Evolutionary conservation across 768 basidiomycete genomes (phyloP).

Genomic region (Leccinum boreale): DNA sequence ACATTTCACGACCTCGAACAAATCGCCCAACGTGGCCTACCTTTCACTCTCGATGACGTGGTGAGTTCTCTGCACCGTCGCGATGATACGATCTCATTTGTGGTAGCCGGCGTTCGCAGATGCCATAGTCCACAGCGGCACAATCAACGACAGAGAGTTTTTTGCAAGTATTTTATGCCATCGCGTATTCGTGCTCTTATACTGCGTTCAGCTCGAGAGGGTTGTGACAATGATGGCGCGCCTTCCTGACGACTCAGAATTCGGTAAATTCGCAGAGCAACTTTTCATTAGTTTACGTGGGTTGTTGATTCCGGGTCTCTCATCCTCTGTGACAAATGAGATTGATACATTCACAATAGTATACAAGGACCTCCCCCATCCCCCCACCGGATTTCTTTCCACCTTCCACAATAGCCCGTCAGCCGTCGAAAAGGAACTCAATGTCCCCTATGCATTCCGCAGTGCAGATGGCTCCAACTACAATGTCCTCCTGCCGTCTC

Average conservation of each 20-base stretch:
- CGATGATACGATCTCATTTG: neutral
- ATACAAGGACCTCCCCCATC: slow-evolving; percentile 79
- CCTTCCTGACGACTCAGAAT: slow-evolving; percentile 30
- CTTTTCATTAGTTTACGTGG: slow-evolving; percentile 53
- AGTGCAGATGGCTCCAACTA: slow-evolving; percentile 61
- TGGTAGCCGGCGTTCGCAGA: slow-evolving; percentile 48
- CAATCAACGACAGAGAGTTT: slow-evolving; percentile 56
- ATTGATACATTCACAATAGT: slow-evolving; percentile 37
- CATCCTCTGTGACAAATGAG: neutral
- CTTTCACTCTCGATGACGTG: slow-evolving; percentile 24
- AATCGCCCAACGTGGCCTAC: slow-evolving; percentile 25
- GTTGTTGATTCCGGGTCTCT: slow-evolving; percentile 22
- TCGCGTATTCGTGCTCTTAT: slow-evolving; percentile 4
- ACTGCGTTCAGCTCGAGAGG: slow-evolving; percentile 54
- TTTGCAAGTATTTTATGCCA: slow-evolving; percentile 41
- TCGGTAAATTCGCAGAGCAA: slow-evolving; percentile 42
- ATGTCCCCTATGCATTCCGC: slow-evolving; percentile 50
- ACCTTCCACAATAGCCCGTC: slow-evolving; percentile 8
- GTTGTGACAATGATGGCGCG: slow-evolving; percentile 60
- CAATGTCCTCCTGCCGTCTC: slow-evolving; percentile 48
- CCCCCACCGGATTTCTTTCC: slow-evolving; percentile 53
- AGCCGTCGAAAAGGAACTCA: neutral
- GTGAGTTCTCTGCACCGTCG: slow-evolving; percentile 16
- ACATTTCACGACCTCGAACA: slow-evolving; percentile 28
- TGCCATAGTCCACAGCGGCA: slow-evolving; percentile 41